Evolutionary conservation across 192 early-diverging fungal species (phyloP).

Genomic region (Gaertneriomyces sp.): DNA sequence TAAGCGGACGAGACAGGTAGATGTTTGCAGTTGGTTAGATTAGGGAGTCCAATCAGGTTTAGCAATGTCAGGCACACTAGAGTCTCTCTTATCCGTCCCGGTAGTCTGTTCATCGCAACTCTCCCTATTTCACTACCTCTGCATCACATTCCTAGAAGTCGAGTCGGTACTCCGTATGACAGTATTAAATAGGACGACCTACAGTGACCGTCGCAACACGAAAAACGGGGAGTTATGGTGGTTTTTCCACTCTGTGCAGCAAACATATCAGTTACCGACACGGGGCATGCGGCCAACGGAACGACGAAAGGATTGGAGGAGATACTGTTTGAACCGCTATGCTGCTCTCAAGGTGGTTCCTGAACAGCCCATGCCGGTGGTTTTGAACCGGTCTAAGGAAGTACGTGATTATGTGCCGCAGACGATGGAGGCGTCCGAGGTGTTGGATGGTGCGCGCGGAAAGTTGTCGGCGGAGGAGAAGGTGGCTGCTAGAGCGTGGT

Average conservation of each 20-base stretch:
- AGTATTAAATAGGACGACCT: neutral
- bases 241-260: neutral
- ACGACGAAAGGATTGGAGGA: neutral
- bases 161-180: too few relatives aligned
- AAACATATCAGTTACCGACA: neutral
- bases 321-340: neutral
- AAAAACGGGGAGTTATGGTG: conserved; percentile 10
- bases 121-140: too few relatives aligned
- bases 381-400: neutral
- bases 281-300: conserved; percentile 10
- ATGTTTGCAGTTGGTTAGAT: too few relatives aligned
- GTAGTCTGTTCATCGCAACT: too few relatives aligned
- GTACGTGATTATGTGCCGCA: neutral
- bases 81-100: too few relatives aligned
- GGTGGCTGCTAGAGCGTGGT: conserved; percentile 8
- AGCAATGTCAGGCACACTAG: too few relatives aligned
- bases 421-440: conserved; percentile 13
- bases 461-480: conserved; percentile 17
- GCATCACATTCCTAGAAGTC: too few relatives aligned
- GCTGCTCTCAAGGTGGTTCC: neutral
- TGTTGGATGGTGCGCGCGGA: neutral
- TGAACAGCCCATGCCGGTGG: neutral
- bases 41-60: too few relatives aligned
- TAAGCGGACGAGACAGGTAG: too few relatives aligned
- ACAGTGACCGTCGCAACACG: neutral